Conservation (phyloP, 2,329 filamentous ascomycete species). For the Fusarium chaquense region DNA sequence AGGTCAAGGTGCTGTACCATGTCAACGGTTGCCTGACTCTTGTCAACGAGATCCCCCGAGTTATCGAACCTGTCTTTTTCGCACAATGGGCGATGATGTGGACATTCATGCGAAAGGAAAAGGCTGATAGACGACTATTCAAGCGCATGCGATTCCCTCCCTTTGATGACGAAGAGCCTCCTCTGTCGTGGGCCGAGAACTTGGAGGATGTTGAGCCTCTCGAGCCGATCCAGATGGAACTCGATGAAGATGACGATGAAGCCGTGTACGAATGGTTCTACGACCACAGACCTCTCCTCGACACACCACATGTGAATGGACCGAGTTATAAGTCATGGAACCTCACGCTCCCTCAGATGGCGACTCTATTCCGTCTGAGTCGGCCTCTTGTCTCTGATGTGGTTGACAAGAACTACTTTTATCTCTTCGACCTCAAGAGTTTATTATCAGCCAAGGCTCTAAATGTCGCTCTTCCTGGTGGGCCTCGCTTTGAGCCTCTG, state of each 20-base stretch:
- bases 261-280: slow-evolving; percentile 98
- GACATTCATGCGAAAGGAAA: slow-evolving; percentile 97
- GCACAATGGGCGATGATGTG: slow-evolving; percentile 99
- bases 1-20: slow-evolving; percentile 98
- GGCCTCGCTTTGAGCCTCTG: slow-evolving; percentile 93
- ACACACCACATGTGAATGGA: slow-evolving; percentile 94
- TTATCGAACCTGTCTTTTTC: slow-evolving; percentile 97
- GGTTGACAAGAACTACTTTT: slow-evolving; percentile 96
- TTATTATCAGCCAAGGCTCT: slow-evolving; percentile 96
- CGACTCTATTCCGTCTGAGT: slow-evolving; percentile 90
- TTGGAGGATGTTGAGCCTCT: slow-evolving; percentile 98
- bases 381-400: slow-evolving; percentile 91
- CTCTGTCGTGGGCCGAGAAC: slow-evolving; percentile 97
- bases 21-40: slow-evolving; percentile 97
- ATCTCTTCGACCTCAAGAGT: slow-evolving; percentile 95
- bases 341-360: slow-evolving; percentile 92
- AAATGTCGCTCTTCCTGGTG: slow-evolving; percentile 97
- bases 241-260: slow-evolving; percentile 92
- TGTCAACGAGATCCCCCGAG: slow-evolving; percentile 95
- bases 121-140: slow-evolving; percentile 94
- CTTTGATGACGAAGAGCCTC: slow-evolving; percentile 98
- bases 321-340: slow-evolving; percentile 98
- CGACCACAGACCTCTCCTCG: slow-evolving; percentile 88
- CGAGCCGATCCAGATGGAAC: slow-evolving; percentile 98
- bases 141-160: slow-evolving; percentile 99